Evolutionary conservation across 116 monocot species (phyloP), one percentile per base, ranked within the genome.

Genomic region (Dioscorea cayenensis): DNA sequence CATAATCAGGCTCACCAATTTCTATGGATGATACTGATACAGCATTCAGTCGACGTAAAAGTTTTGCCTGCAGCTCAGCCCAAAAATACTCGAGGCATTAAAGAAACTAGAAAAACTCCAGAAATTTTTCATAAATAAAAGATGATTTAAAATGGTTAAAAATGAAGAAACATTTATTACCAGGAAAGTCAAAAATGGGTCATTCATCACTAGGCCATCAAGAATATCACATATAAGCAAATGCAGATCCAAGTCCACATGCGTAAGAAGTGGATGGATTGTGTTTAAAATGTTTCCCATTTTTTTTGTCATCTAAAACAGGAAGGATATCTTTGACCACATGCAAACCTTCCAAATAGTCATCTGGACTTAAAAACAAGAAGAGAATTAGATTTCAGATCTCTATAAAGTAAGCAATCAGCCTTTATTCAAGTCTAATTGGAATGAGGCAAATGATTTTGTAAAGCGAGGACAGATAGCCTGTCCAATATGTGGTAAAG

Each of bases 1-100:
- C 93, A 86, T 90, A 97, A 77, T 97, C 97, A 69, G 86, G 23
- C 73, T 97, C 97, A 69, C 73, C 90, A 71, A 93, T 77, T 74
- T 86, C 83, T 51, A 72, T 72, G 20, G 77, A 49, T 75, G 92
- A 92, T 63, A 78, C 64, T 16, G 92, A 92, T 63, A 80, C 64
- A 13, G 97, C 90, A 88, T 93, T 93, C 67, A 97, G 80, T 16
- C 84, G 83, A 65, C 64, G 83, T 52, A 97, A 65, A 70, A 88
- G 79, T 51, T 71, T 76, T 68, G 90, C 88, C 95, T 95, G 87
- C 25, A 77, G 32, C 22, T 16, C 65, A 68, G 6, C 18, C 4
- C 13, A 61, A 32, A 10, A 60, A 66, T 21, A 51, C 68, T 16
- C 69, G 6, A 51, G 35, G 51, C 11, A 37, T 19, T 22, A 51